These are phyloP conservation scores for Starmerella tilneyi DNA, from an alignment of 805 yeast species.

Conservation along the genomic window DNA sequence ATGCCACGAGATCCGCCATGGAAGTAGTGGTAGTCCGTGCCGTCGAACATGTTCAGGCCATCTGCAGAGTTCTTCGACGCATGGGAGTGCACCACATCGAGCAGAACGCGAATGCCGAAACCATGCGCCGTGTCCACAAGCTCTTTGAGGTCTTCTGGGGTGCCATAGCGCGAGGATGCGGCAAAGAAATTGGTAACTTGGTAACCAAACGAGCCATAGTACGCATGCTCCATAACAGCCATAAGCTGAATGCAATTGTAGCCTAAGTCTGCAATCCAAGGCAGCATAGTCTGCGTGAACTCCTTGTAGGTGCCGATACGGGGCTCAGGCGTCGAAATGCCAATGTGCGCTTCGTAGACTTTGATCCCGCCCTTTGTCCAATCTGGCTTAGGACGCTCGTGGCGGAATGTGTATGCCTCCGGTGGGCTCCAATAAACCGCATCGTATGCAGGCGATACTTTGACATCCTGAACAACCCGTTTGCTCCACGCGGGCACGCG, in stretches of 20 bases:
- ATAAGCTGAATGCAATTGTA: slow-evolving; percentile 88
- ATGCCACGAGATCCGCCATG: slow-evolving; percentile 83
- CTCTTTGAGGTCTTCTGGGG: slow-evolving; percentile 89
- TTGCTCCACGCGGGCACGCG: slow-evolving; percentile 83
- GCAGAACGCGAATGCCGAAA: slow-evolving; percentile 70
- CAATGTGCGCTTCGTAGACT: slow-evolving; percentile 88
- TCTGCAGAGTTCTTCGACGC: slow-evolving; percentile 90
- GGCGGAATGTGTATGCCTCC: slow-evolving; percentile 46
- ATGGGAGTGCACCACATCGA: slow-evolving; percentile 93
- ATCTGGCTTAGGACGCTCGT: slow-evolving; percentile 53
- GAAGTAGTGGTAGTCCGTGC: slow-evolving; percentile 89
- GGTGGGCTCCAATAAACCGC: slow-evolving; percentile 90
- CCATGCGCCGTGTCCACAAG: slow-evolving; percentile 86
- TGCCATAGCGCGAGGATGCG: slow-evolving; percentile 76
- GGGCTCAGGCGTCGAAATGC: slow-evolving; percentile 87
- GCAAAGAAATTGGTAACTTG: slow-evolving; percentile 92
- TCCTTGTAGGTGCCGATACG: slow-evolving; percentile 75
- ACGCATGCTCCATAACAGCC: slow-evolving; percentile 99
- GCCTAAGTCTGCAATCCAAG: slow-evolving; percentile 75
- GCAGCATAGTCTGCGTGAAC: slow-evolving; percentile 68
- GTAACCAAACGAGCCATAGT: slow-evolving; percentile 96
- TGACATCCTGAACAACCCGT: slow-evolving; percentile 58
- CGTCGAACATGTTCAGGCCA: slow-evolving; percentile 87
- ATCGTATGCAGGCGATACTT: slow-evolving; percentile 49
- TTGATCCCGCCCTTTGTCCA: slow-evolving; percentile 33